A percentile compares a stretch with the other conserved stretches of the same genome.
phyloP scores from a whole-genome alignment of 202 grass and related monocot species.

The Zizania palustris region DNA sequence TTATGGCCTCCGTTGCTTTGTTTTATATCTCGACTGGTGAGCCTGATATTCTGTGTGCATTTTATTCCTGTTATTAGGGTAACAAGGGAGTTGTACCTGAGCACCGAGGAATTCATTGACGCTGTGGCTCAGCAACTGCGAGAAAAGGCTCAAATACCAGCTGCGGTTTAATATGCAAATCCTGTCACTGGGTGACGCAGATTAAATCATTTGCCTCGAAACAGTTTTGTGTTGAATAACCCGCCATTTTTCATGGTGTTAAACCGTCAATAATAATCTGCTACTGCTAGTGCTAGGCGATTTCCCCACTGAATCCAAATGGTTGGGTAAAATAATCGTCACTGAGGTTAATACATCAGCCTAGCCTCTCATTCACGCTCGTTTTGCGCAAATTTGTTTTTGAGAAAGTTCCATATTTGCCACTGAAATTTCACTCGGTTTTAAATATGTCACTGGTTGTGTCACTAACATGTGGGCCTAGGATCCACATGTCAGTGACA shows the following conservation, averaged over 20 bases:
- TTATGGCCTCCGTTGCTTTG: background rate
- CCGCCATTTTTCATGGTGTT: conserved; percentile 6
- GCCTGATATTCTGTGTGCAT: conserved; percentile 19
- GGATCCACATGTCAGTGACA: too few species aligned
- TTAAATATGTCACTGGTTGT: too few species aligned
- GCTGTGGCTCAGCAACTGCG: conserved; percentile 61
- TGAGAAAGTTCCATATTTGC: too few species aligned
- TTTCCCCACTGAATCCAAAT: background rate
- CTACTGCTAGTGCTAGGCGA: background rate
- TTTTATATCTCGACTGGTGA: conserved; percentile 3
- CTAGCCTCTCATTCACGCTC: background rate
- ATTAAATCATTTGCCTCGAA: background rate
- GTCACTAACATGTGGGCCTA: too few species aligned
- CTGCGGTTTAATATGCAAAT: conserved; percentile 16
- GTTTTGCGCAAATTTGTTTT: background rate
- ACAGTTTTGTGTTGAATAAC: conserved; percentile 6
- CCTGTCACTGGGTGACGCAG: conserved; percentile 8
- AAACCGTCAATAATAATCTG: conserved; percentile 30
- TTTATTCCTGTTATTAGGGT: conserved; percentile 53
- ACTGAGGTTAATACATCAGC: background rate
- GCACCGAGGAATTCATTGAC: conserved; percentile 83
- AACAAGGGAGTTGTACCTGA: conserved; percentile 72
- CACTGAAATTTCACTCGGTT: too few species aligned
- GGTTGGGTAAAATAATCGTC: conserved; percentile 32
- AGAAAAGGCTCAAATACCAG: conserved; percentile 54